Evolutionary conservation across 495 filamentous ascomycete species (phyloP).

Genomic region (Aspergillus asperescens): DNA sequence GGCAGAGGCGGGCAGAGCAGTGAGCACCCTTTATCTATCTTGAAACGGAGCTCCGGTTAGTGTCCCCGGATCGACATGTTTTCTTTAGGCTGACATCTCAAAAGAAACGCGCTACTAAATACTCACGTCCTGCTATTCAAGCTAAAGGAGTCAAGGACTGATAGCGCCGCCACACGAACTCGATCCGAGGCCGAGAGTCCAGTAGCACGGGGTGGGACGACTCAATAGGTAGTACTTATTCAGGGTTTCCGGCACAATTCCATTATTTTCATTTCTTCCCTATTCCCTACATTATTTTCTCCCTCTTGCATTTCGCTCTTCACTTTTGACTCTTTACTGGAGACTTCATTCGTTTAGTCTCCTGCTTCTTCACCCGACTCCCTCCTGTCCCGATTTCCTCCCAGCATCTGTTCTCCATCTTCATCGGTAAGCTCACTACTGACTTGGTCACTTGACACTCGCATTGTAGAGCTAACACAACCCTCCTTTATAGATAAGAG

Average conservation of each 20-base stretch:
- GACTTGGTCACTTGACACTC: neutral
- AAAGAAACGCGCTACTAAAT: too few species aligned
- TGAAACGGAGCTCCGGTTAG: constrained; percentile 11
- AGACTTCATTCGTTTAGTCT: constrained; percentile 5
- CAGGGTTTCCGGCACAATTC: constrained; percentile 11
- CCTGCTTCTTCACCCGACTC: neutral
- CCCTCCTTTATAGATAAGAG: neutral
- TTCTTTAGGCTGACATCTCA: constrained; percentile 2
- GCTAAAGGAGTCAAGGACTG: constrained; percentile 7
- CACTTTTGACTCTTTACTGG: constrained; percentile 1
- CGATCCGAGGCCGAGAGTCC: constrained; percentile 10
- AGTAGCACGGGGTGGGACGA: constrained; percentile 17
- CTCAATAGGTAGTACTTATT: constrained; percentile 19
- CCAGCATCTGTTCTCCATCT: neutral
- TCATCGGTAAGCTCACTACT: neutral
- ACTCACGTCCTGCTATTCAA: too few species aligned
- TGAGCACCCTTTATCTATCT: neutral
- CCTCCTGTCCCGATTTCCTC: too few species aligned
- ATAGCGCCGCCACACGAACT: constrained; percentile 25
- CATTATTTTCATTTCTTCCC: constrained; percentile 6
- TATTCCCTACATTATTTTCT: constrained; percentile 3
- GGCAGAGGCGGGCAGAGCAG: too few species aligned
- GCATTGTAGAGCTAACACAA: neutral
- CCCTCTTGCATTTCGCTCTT: neutral
- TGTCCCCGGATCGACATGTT: constrained; percentile 20